These are phyloP conservation scores for Aspergillus ibericus DNA, from an alignment of 2,329 filamentous ascomycete genomes.

Conservation along the genomic window DNA sequence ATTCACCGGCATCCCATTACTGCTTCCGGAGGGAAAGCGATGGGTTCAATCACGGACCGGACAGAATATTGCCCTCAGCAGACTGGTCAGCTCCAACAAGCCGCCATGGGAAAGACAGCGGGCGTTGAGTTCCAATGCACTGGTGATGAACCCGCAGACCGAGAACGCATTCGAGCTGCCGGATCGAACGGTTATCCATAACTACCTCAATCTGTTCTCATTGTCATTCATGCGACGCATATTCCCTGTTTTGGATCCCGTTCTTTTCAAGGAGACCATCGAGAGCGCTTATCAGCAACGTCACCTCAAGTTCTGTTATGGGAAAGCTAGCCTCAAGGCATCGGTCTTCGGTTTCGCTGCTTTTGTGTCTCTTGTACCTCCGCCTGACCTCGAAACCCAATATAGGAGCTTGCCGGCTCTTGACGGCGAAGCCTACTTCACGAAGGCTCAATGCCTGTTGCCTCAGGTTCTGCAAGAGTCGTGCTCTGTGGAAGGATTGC, in stretches of 20 bases:
- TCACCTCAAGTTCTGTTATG: conserved; percentile 15
- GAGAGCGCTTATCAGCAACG: conserved; percentile 45
- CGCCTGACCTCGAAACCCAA: conserved; percentile 15
- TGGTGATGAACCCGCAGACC: conserved; percentile 23
- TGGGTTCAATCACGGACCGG: conserved; percentile 53
- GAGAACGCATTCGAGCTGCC: conserved; percentile 38
- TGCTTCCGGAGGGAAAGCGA: conserved; percentile 49
- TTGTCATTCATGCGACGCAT: conserved; percentile 43
- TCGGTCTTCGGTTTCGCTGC: conserved; percentile 54
- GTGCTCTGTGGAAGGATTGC: conserved; percentile 44
- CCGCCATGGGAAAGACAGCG: conserved; percentile 40
- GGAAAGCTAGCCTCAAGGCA: conserved; percentile 42
- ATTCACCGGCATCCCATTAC: conserved; percentile 52
- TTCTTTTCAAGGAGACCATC: conserved; percentile 50
- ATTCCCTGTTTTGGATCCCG: conserved; percentile 52
- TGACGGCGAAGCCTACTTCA: conserved; percentile 44
- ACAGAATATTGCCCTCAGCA: conserved; percentile 34
- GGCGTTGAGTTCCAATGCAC: conserved; percentile 21
- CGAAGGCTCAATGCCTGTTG: conserved; percentile 46
- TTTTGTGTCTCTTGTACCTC: conserved; percentile 32
- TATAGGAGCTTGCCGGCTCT: conserved; percentile 21
- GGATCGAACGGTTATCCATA: conserved; percentile 29
- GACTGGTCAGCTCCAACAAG: conserved; percentile 23
- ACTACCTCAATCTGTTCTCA: conserved; percentile 33
- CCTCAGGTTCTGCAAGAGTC: conserved; percentile 46